Conservation (phyloP, 768 basidiomycete species). For the Psilocybe cubensis region DNA sequence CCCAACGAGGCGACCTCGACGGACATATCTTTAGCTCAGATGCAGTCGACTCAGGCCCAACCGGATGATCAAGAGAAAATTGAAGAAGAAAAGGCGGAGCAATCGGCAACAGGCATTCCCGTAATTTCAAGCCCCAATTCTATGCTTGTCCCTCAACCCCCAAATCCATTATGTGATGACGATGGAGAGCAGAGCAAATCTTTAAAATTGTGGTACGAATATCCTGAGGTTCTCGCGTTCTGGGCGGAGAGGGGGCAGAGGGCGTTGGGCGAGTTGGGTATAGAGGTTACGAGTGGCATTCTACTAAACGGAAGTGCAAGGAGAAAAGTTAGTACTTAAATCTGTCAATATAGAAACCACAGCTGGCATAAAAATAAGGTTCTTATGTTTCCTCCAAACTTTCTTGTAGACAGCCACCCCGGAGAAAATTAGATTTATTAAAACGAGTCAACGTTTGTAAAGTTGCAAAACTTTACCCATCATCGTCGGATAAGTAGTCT, state of each 20-base stretch:
- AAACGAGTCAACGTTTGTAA: too few relatives aligned
- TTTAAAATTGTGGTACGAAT: constrained; percentile 55
- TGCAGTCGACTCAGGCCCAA: too few relatives aligned
- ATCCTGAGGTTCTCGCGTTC: constrained; percentile 38
- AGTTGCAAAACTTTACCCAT: too few relatives aligned
- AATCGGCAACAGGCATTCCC: constrained; percentile 13
- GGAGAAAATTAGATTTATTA: too few relatives aligned
- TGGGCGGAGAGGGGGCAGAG: constrained; percentile 59
- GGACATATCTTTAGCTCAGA: too few relatives aligned
- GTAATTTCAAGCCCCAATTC: neutral
- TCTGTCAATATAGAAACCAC: too few relatives aligned
- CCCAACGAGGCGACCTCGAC: too few relatives aligned
- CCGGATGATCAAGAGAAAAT: neutral
- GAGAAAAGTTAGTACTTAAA: too few relatives aligned
- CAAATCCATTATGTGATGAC: neutral
- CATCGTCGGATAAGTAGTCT: too few relatives aligned
- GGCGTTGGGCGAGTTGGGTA: constrained; percentile 51
- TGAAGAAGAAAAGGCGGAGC: constrained; percentile 1
- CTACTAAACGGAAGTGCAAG: neutral
- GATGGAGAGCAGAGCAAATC: neutral
- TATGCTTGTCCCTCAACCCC: neutral
- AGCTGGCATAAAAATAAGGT: too few relatives aligned
- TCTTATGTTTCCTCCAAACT: too few relatives aligned
- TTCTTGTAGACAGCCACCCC: too few relatives aligned
- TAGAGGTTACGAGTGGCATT: constrained; percentile 31